Evolutionary conservation across 225 moss, liverwort and hornwort species (phyloP), one percentile per base, ranked within the genome.

Genomic region (Sphagnum tenellum): DNA sequence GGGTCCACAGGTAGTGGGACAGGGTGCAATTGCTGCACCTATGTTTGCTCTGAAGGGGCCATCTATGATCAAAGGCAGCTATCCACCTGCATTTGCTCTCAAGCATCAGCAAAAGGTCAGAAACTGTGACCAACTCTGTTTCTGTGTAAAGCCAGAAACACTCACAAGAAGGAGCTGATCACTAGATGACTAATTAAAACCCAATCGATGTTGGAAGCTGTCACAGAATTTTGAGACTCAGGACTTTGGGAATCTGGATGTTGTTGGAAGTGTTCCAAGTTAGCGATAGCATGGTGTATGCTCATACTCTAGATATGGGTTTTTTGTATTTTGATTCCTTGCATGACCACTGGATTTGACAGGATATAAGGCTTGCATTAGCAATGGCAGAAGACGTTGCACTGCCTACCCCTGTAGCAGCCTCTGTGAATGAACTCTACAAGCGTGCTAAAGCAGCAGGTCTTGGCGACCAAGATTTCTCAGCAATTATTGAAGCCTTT

Each of bases 71-170:
- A 82, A 88, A 58, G 80, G 84, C 12, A 66, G 76, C 7, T 95
- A 89, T 61, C 75, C 87, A 45, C 76, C 94, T 29, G 88, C 91
- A 29, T 95, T 95, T 65, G 86, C 94, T 67, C 84, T 95, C 14
- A 95, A 95, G 76, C 94, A 95, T 73, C 89, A 95, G 64, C 91
- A 95, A 66, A 95, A 94, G 83, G 94, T 90, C 29, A 29, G 29
- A 29, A 29, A 29, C 29, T 65, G 2, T 8, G 53, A 3, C 9
- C 45, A 10, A 44, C 5, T 59, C 8, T 12, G 58, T 59, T 5
- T 5, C 8, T 5, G 44, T 59, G 58, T 4, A 44, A 9, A 5
- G 8, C 44, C 4, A 59, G 4, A 12, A 4, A 59, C 44, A 4
- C 1, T 29, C 29, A 29, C 29, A 29, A 29, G 29, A 29, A 29